Conservation (phyloP, 176 grass and related monocot genomes). For the Otatea glauca region DNA sequence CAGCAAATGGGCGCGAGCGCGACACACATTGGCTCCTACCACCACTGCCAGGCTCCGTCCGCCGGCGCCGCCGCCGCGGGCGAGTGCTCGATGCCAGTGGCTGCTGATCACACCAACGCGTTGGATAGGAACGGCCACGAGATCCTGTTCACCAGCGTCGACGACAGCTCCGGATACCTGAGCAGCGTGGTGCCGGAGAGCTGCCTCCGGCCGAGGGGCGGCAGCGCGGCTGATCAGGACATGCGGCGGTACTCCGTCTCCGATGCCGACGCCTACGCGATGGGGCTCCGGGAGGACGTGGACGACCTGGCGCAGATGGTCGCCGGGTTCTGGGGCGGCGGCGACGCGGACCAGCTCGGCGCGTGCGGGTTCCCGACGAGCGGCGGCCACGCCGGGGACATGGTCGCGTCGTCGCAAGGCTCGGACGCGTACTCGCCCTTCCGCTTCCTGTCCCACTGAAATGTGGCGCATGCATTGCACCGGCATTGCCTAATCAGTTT, state of each 20-base stretch:
- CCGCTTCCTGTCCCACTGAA: conserved; percentile 62
- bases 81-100: conserved; percentile 42
- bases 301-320: conserved; percentile 65
- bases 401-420: conserved; percentile 45
- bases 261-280: conserved; percentile 59
- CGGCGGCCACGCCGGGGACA: conserved; percentile 41
- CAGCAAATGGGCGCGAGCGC: conserved; percentile 37
- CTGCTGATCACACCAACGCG: conserved; percentile 30
- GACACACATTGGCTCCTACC: conserved; percentile 46
- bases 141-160: conserved; percentile 62
- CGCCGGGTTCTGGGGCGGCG: conserved; percentile 56
- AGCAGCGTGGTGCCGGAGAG: conserved; percentile 96
- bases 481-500: conserved; percentile 3
- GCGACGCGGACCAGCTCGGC: conserved; percentile 47
- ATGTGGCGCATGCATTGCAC: background rate
- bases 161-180: conserved; percentile 88
- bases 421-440: conserved; percentile 57
- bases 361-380: conserved; percentile 39
- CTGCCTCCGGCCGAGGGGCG: conserved; percentile 63
- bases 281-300: conserved; percentile 64
- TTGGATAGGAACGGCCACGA: conserved; percentile 50
- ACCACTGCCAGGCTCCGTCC: conserved; percentile 5
- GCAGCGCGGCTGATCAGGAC: conserved; percentile 47
- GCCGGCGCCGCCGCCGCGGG: conserved; percentile 18
- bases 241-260: conserved; percentile 59